A percentile compares a stretch with the other conserved stretches of the same genome.
Evolutionary conservation across 1,284 basidiomycete genomes (phyloP).

Genomic region (Melampsora medusae): DNA sequence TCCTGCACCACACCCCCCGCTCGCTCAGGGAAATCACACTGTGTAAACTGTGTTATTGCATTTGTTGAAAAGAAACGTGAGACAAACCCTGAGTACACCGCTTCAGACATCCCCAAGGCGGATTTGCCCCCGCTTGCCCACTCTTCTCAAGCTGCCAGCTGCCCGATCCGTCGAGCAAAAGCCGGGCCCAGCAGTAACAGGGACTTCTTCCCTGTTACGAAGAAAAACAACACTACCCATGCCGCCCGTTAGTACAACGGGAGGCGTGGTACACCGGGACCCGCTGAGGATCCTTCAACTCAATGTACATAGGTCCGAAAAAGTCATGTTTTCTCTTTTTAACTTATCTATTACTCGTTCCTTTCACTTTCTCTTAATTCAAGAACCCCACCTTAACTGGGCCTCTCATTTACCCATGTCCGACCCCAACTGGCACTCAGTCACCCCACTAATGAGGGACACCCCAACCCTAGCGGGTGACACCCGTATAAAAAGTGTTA

Average conservation of each 20-base stretch:
- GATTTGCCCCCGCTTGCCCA: not conserved
- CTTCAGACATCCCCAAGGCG: not conserved
- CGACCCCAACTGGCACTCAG: not conserved
- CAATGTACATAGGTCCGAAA: too few species aligned
- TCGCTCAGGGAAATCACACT: not conserved
- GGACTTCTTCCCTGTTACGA: not conserved
- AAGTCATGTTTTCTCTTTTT: not conserved
- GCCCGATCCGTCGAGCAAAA: not conserved
- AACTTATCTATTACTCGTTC: not conserved
- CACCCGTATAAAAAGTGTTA: not conserved
- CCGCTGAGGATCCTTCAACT: not conserved
- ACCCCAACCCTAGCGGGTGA: not conserved
- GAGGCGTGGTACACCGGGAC: not conserved
- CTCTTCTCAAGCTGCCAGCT: not conserved
- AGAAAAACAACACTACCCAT: not conserved
- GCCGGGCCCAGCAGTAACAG: not conserved
- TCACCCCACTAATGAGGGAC: not conserved
- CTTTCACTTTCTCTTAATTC: not conserved
- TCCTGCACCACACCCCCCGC: too few species aligned
- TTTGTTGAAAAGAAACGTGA: not conserved
- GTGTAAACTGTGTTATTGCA: not conserved
- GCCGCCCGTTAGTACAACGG: not conserved
- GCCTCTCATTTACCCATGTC: not conserved
- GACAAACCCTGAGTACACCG: not conserved
- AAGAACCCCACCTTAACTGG: not conserved